Evolutionary conservation across 129 eudicot genomes (phyloP), one percentile per base, ranked within the genome.

Genomic region (Helianthus tuberosus): DNA sequence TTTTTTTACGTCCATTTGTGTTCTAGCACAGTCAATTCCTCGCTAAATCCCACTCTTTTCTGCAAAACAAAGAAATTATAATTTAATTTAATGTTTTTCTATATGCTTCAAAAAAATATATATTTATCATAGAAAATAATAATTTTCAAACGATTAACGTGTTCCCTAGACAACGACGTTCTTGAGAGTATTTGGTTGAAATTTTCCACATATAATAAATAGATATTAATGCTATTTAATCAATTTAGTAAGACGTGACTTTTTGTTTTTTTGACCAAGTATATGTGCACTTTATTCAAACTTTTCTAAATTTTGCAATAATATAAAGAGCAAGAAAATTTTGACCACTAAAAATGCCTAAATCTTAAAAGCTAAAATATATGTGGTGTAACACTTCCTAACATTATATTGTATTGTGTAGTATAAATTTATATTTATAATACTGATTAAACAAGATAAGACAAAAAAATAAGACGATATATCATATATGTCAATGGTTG

Each of bases 41-140:
- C 81, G 47, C 65, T 84, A 67, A 89, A 89, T 51, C 83, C 91
- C 53, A 86, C 92, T 29, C 89, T 82, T 76, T 80, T 89, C 96
- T 89, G 92, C 86, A 72, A 47, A 63, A 52, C 39, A 25, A 73
- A 49, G 51, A 49, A 69, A 25, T 29, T 57, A 14, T 51, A 11
- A 17, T 63, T 68, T 64, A 50, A 43, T 68, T 63, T 11, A 14
- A 14, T 69, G 15, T 39, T 4, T 51, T 29, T 29, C 36, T 46
- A 36, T 36, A 64, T 38, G 16, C 6, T 50, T 50, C 55, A 5
- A 64, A n/a, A n/a, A 3, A 36, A 55, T 38, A 16, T 13, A 15
- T 46, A 32, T 17, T 25, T 46, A 32, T 17, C 13, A 68, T 49
- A 11, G 23, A 49, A 49, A 11, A 49, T 49, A 49, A 11, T 63